Evolutionary conservation across 352 stramenopile genomes (phyloP).

Genomic region (Globisporangium cederbergense): DNA sequence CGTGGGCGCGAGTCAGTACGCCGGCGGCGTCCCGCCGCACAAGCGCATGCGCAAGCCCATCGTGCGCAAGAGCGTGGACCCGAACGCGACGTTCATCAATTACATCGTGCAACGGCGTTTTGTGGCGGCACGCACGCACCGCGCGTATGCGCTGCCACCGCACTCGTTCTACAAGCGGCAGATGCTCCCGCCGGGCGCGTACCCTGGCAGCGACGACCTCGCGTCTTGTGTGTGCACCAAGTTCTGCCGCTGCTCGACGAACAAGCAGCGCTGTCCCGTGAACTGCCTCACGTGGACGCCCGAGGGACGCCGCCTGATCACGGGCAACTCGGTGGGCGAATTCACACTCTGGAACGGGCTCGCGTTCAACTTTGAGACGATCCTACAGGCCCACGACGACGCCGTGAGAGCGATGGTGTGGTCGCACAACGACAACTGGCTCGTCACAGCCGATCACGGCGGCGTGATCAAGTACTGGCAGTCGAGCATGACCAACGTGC

Average conservation of each 20-base stretch:
- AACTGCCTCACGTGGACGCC: constrained; percentile 96
- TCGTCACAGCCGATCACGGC: constrained; percentile 87
- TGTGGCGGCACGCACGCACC: constrained; percentile 41
- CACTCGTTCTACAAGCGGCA: constrained; percentile 86
- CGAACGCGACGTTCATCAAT: constrained; percentile 83
- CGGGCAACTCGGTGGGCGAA: constrained; percentile 95
- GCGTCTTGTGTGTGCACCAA: constrained; percentile 82
- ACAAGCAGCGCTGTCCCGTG: constrained; percentile 90
- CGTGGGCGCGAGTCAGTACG: constrained; percentile 64
- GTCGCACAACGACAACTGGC: constrained; percentile 89
- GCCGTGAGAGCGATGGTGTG: constrained; percentile 89
- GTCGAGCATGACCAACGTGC: constrained; percentile 87
- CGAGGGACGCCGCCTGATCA: constrained; percentile 93
- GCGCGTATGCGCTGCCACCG: constrained; percentile 52
- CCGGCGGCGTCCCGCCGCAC: constrained; percentile 61
- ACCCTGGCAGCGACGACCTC: constrained; percentile 58
- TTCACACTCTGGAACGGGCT: constrained; percentile 98
- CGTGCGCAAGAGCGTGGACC: constrained; percentile 84
- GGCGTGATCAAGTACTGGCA: constrained; percentile 93
- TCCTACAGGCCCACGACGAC: constrained; percentile 90
- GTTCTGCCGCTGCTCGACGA: constrained; percentile 86
- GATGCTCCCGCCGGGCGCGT: constrained; percentile 73
- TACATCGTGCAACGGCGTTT: constrained; percentile 79
- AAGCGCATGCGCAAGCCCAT: constrained; percentile 88
- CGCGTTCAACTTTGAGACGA: constrained; percentile 97